Percentiles rank a stretch among this genome's conserved stretches.
Evolutionary conservation across 2,329 filamentous ascomycete species (phyloP).

Genomic region (Colletotrichum sp.): DNA sequence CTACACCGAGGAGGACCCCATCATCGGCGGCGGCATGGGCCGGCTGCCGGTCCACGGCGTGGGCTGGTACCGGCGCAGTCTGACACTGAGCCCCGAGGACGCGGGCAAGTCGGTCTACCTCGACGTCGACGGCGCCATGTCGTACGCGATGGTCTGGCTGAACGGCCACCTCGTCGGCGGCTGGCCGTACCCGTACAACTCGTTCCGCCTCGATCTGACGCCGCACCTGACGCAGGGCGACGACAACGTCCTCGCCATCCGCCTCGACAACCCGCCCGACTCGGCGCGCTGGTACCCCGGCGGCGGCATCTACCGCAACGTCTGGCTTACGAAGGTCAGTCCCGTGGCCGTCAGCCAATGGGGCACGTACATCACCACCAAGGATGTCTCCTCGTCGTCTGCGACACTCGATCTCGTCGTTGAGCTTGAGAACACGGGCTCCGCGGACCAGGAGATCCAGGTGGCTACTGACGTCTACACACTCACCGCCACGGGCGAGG

Average conservation of each 20-base stretch:
- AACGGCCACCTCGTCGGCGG: constrained; percentile 55
- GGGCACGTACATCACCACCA: constrained; percentile 54
- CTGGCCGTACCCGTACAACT: constrained; percentile 57
- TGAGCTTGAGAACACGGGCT: constrained; percentile 49
- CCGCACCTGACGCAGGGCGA: constrained; percentile 38
- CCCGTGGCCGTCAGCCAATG: constrained; percentile 52
- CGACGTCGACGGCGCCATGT: constrained; percentile 57
- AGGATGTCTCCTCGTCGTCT: constrained; percentile 44
- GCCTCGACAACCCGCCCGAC: constrained; percentile 53
- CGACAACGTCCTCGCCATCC: constrained; percentile 52
- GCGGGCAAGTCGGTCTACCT: constrained; percentile 44
- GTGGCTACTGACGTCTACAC: constrained; percentile 45
- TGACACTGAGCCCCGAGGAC: constrained; percentile 36
- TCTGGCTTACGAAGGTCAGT: constrained; percentile 57
- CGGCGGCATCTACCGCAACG: constrained; percentile 57
- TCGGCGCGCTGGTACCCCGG: constrained; percentile 61
- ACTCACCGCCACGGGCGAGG: constrained; percentile 35
- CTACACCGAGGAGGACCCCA: constrained; percentile 33
- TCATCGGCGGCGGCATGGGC: constrained; percentile 43
- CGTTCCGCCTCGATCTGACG: constrained; percentile 56
- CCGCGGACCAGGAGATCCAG: constrained; percentile 33
- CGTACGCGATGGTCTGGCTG: constrained; percentile 56
- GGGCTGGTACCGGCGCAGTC: constrained; percentile 54
- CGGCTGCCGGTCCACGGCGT: constrained; percentile 56
- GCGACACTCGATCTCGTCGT: constrained; percentile 50